A percentile compares a stretch with the other conserved stretches of the same genome.
These are phyloP conservation scores for Cryptomeria japonica DNA, from an alignment of 75 land plant species.

Conservation along the genomic window DNA sequence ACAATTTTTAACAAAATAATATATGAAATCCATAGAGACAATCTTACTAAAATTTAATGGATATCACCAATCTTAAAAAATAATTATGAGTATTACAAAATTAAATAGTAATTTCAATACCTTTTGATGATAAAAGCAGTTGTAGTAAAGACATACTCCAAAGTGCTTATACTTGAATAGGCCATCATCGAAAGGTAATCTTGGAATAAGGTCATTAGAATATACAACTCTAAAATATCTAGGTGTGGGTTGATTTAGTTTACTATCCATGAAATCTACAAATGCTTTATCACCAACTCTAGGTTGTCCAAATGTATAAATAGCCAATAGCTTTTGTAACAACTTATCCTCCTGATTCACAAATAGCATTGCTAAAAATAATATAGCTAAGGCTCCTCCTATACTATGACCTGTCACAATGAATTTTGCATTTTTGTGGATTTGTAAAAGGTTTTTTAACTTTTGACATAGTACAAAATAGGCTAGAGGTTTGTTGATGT, in stretches of 20 bases:
- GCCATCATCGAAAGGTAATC: conserved; percentile 53
- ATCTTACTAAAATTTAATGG: neutral
- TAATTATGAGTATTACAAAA: neutral
- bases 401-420: conserved; percentile 43
- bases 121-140: conserved; percentile 26
- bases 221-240: conserved; percentile 54
- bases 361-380: conserved; percentile 19
- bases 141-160: conserved; percentile 48
- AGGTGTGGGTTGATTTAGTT: conserved; percentile 10
- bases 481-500: conserved; percentile 12
- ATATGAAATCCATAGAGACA: neutral
- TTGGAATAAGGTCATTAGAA: conserved; percentile 52
- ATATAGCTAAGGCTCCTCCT: conserved; percentile 25
- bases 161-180: conserved; percentile 54
- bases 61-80: neutral
- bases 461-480: conserved; percentile 20
- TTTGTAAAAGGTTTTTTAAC: conserved; percentile 12
- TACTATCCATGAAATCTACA: conserved; percentile 3
- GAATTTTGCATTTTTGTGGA: conserved; percentile 24
- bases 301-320: conserved; percentile 34
- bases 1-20: neutral
- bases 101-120: neutral
- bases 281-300: conserved; percentile 30
- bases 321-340: neutral
- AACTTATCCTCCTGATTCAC: conserved; percentile 10